These are phyloP conservation scores for Curvularia sp. DNA, from an alignment of 2,329 filamentous ascomycete species.

Conservation along the genomic window DNA sequence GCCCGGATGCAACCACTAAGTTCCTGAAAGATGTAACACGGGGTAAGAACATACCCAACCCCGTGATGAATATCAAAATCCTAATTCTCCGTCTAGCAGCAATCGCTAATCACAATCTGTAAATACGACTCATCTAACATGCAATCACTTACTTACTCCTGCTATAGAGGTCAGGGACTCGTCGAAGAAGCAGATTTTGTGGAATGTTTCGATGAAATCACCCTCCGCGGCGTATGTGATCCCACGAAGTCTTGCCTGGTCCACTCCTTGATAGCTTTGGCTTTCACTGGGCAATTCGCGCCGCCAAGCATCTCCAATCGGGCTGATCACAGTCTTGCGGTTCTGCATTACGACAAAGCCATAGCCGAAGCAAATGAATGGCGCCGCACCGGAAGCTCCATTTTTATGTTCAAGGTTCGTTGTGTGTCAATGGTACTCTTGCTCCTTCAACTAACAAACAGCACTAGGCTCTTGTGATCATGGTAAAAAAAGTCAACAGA, in stretches of 20 bases:
- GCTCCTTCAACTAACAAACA: not conserved
- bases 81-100: not conserved
- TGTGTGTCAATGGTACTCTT: not conserved
- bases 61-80: not conserved
- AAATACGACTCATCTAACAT: not conserved
- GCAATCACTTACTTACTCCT: not conserved
- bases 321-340: not conserved
- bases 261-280: not conserved
- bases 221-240: not conserved
- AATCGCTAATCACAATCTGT: not conserved
- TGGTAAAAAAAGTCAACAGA: not conserved
- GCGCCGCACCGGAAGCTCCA: not conserved
- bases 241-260: not conserved
- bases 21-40: not conserved
- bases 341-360: not conserved
- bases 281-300: not conserved
- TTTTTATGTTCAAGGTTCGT: not conserved
- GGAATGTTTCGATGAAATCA: not conserved
- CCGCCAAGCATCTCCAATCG: not conserved
- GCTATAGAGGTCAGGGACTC: not conserved
- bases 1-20: not conserved
- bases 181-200: not conserved
- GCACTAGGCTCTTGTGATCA: not conserved
- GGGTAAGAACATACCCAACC: not conserved
- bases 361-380: not conserved